phyloP scores from a whole-genome alignment of 208 protist genomes.

The Porcisia deanei region DNA sequence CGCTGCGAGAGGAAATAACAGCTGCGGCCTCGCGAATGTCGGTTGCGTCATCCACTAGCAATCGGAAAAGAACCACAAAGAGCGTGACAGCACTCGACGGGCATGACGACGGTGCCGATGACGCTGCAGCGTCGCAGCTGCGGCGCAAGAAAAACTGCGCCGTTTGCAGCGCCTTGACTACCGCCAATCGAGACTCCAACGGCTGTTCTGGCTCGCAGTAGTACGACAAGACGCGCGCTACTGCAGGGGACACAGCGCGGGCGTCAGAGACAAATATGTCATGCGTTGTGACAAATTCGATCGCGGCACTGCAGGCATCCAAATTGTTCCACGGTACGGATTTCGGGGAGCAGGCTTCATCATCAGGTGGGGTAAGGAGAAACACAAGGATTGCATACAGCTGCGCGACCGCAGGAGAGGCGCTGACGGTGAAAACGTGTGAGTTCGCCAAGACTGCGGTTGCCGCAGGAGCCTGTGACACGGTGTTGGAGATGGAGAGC shows the following conservation, averaged over 20 bases:
- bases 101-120: slow-evolving; percentile 4
- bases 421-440: not conserved
- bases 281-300: slow-evolving; percentile 37
- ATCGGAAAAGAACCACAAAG: slow-evolving; percentile 53
- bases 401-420: not conserved
- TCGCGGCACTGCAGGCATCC: slow-evolving; percentile 46
- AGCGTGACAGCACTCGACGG: slow-evolving; percentile 22
- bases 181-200: slow-evolving; percentile 53
- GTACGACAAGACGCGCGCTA: slow-evolving; percentile 41
- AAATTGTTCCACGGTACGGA: slow-evolving; percentile 31
- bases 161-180: slow-evolving; percentile 46
- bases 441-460: not conserved
- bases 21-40: slow-evolving; percentile 64
- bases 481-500: not conserved
- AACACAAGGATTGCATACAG: slow-evolving; percentile 9
- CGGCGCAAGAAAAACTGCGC: slow-evolving; percentile 20
- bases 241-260: slow-evolving; percentile 19
- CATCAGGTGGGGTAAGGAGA: slow-evolving; percentile 4
- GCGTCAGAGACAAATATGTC: slow-evolving; percentile 13
- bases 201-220: slow-evolving; percentile 56
- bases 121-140: not conserved
- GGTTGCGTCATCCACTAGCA: slow-evolving; percentile 78
- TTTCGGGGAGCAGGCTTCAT: not conserved
- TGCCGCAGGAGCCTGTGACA: not conserved
- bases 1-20: slow-evolving; percentile 15